Evolutionary conservation across 352 stramenopile species (phyloP), one percentile per base, ranked within the genome.

Genomic region (Pythium aquatile): DNA sequence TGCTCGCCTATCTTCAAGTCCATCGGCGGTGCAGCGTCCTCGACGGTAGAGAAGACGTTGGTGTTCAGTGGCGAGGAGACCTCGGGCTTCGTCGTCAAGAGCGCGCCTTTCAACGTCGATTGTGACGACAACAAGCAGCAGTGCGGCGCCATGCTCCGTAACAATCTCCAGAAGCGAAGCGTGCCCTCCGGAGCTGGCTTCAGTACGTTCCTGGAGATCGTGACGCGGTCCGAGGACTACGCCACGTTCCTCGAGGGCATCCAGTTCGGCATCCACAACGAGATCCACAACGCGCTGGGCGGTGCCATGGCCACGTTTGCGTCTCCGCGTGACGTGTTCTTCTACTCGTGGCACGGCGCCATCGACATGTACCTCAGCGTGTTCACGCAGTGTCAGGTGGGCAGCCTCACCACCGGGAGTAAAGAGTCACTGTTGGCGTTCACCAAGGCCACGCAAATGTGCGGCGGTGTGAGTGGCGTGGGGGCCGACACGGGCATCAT

Each of bases 341-440:
- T 86, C 70, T 93, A 84, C 66, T 89, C 81, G 66, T 88, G 77
- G 81, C 79, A 88, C 61, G 39, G 74, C 30, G 64, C 80, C 2
- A 64, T 93, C 32, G 83, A 93, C 66, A 89, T 91, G 77, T 83
- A 85, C 64, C 57, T 85, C 42, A 69, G 83, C 51, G 76, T 84
- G 61, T 90, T 87, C 69, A 78, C 88, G 54, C 52, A 87, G 67
- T 93, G 83, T 70, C 78, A 75, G 39, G 68, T 91, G 44, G 77
- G 60, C 30, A 54, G 66, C 4, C 55, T 90, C 5, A 81, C 78
- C 49, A 58, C 73, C 5, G 70, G 85, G 58, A 63, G 84, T 39
- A 46, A 78, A 48, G 72, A 69, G 47, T 87, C 80, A 44, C 56
- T 77, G 13, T 58, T 85, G 54, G 69, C 65, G 20, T 92, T 78